phyloP scores from a whole-genome alignment of 2,329 filamentous ascomycete species.

The Xylaria sp. region DNA sequence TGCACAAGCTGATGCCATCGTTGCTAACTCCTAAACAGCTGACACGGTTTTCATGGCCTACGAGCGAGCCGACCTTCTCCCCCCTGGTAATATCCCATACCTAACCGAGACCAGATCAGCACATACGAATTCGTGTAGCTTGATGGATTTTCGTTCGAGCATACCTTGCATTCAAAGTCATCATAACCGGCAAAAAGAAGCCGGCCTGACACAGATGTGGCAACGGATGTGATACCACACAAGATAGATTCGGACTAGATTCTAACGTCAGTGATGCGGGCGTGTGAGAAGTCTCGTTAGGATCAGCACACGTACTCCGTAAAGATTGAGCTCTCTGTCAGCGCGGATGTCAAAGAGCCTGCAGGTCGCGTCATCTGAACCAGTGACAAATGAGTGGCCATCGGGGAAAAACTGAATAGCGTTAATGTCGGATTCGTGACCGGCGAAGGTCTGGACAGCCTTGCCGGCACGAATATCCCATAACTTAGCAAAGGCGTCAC shows the following conservation, averaged over 20 bases:
- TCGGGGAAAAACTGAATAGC: constrained; percentile 99
- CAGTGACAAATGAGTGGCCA: constrained; percentile 97
- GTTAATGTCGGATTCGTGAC: constrained; percentile 99
- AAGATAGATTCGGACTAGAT: constrained; percentile 92
- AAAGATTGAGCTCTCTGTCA: constrained; percentile 79
- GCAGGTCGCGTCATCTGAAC: constrained; percentile 97
- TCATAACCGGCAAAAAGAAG: constrained; percentile 97
- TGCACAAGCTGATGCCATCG: constrained; percentile 98
- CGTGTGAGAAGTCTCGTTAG: neutral
- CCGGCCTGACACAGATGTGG: constrained; percentile 95
- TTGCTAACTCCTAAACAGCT: constrained; percentile 99
- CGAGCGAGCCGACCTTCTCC: constrained; percentile 95
- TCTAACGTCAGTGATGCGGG: constrained; percentile 37
- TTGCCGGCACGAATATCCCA: constrained; percentile 99
- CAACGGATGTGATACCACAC: constrained; percentile 97
- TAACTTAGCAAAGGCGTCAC: constrained; percentile 96
- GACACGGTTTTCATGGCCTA: constrained; percentile 98
- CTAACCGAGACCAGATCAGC: constrained; percentile 58
- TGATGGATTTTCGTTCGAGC: constrained; percentile 41
- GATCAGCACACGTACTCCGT: constrained; percentile 64
- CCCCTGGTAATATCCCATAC: constrained; percentile 98
- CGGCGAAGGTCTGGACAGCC: constrained; percentile 97
- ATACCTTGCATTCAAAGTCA: constrained; percentile 99
- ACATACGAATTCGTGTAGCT: constrained; percentile 19
- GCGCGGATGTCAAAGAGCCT: constrained; percentile 97